Evolutionary conservation across 1,284 basidiomycete species (phyloP).

Genomic region (Cronartium ribicola): DNA sequence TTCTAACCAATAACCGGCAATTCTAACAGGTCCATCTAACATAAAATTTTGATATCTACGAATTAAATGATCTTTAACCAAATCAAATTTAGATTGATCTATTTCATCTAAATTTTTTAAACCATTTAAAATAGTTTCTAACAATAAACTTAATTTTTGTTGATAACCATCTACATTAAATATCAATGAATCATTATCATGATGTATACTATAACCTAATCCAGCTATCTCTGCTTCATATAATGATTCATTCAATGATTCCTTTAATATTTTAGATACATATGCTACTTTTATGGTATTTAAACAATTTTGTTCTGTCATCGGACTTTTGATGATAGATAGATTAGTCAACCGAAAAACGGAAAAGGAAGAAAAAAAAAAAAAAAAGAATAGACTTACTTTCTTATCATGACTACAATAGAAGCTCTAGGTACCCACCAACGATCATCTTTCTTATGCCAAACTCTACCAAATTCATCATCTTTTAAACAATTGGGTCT

Average conservation of each 20-base stretch:
- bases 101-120: constrained; percentile 64
- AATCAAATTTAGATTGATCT: constrained; percentile 66
- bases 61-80: constrained; percentile 76
- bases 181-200: constrained; percentile 65
- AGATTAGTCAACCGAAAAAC: background rate
- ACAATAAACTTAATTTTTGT: constrained; percentile 79
- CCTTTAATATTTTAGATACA: constrained; percentile 80
- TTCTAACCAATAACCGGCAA: constrained; percentile 34
- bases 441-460: constrained; percentile 93
- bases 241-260: constrained; percentile 81
- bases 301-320: constrained; percentile 51
- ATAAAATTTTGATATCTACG: constrained; percentile 26
- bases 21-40: constrained; percentile 20
- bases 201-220: constrained; percentile 69
- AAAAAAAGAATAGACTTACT: constrained; percentile 54
- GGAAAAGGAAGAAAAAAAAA: constrained; percentile 1
- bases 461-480: constrained; percentile 67
- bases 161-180: constrained; percentile 81
- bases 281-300: constrained; percentile 59
- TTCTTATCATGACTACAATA: constrained; percentile 67
- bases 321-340: constrained; percentile 46
- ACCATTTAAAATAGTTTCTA: constrained; percentile 70
- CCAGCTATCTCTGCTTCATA: constrained; percentile 93
- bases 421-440: constrained; percentile 89
- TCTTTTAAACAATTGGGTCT: constrained; percentile 72